These are phyloP conservation scores for Colletotrichum sp. DNA, from an alignment of 2,329 filamentous ascomycete genomes.

Conservation along the genomic window DNA sequence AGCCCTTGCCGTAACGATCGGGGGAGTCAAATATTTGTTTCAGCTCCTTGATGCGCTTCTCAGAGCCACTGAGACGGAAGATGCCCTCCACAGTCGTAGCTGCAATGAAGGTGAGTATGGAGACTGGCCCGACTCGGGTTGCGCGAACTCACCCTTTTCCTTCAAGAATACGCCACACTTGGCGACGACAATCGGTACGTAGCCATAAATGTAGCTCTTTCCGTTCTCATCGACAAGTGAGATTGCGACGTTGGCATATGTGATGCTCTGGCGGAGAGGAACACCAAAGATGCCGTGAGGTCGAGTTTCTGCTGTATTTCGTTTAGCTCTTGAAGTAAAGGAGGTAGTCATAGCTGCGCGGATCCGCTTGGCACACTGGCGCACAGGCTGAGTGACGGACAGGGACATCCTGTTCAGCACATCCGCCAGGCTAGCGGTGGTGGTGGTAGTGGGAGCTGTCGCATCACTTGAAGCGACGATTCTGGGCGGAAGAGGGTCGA, in stretches of 20 bases:
- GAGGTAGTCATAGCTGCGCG: conserved; percentile 5
- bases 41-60: conserved; percentile 97
- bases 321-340: conserved; percentile 24
- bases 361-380: conserved; percentile 12
- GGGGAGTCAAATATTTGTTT: conserved; percentile 92
- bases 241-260: conserved; percentile 97
- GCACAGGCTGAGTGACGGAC: conserved; percentile 15
- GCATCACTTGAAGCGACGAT: conserved; percentile 22
- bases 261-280: conserved; percentile 90
- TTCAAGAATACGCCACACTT: conserved; percentile 98
- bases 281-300: conserved; percentile 90
- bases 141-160: conserved; percentile 79
- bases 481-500: neutral
- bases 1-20: conserved; percentile 92
- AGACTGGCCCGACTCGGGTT: neutral
- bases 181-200: conserved; percentile 96
- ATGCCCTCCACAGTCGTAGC: conserved; percentile 96
- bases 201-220: conserved; percentile 96
- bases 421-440: neutral
- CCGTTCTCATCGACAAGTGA: conserved; percentile 92
- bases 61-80: conserved; percentile 92
- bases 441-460: neutral
- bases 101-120: conserved; percentile 43
- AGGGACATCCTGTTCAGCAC: conserved; percentile 16
- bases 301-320: conserved; percentile 42